Percentiles rank a stretch among this genome's conserved stretches.
Evolutionary conservation across 179 eudicot species (phyloP).

Genomic region (Kewa caespitosa): DNA sequence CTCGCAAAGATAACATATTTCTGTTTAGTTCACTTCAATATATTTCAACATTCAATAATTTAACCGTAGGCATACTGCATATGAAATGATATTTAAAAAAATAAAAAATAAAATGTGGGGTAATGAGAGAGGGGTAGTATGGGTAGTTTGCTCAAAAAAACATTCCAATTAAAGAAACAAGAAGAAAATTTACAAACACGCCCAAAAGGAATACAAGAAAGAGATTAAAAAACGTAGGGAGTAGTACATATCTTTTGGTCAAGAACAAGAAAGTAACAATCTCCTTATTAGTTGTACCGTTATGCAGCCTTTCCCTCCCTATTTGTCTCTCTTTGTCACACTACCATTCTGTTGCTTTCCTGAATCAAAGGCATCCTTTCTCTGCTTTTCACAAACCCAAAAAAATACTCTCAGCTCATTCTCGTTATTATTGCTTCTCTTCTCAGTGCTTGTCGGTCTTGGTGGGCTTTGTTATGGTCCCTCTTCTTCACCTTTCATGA

Average conservation of each 20-base stretch:
- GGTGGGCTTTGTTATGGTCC: background rate
- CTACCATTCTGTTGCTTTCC: constrained; percentile 8
- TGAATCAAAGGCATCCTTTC: constrained; percentile 23
- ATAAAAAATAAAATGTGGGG: no score
- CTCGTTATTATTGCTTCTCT: constrained; percentile 21
- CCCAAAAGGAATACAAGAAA: no score
- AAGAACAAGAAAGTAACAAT: constrained; percentile 25
- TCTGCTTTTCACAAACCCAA: constrained; percentile 32
- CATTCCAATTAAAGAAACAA: no score
- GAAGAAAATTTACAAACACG: no score
- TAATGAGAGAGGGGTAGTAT: no score
- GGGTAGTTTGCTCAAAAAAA: no score
- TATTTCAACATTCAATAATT: no score
- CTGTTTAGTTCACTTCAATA: no score
- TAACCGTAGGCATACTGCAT: no score
- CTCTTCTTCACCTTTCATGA: background rate
- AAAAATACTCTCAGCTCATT: background rate
- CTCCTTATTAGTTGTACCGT: background rate
- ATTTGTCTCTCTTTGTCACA: background rate
- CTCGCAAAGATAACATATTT: no score
- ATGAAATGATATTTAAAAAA: no score
- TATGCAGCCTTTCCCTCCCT: background rate
- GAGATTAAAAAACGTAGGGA: no score
- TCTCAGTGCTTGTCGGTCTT: constrained; percentile 23
- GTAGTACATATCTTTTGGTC: constrained; percentile 26